Evolutionary conservation across 2,329 filamentous ascomycete genomes (phyloP), one percentile per base, ranked within the genome.

Genomic region (Aureobasidium sp.): DNA sequence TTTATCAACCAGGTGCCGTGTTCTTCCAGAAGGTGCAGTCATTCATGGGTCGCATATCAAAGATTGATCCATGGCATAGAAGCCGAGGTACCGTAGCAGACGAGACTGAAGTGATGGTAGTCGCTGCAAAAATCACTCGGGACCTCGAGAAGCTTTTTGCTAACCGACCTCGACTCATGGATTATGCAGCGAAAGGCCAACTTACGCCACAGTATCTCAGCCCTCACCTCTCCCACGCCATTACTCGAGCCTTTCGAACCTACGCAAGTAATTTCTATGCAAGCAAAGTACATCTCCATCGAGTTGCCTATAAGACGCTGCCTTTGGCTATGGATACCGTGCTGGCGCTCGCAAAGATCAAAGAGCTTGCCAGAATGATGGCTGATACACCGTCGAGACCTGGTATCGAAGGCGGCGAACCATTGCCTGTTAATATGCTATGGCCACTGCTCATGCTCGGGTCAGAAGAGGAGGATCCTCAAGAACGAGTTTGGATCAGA

Each of bases 1-100:
- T 84, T 2, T 83, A 82, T 64, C 78, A 82, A n/a, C 81, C 81
- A 0, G 81, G 81, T 0, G 78, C 83, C 22, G 72, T 81, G 2
- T 84, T 85, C 68, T 84, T 82, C 65, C 81, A 84, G 61, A 81
- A 83, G 64, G 80, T 84, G 0, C 82, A 82, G 67, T 81, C 78
- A 37, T 83, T 84, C 67, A 82, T 83, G 73, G 82, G 82, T 2
- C 76, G 80, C 5, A 83, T 84, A 52, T 81, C 81, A 7, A 77
- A 79, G 61, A 83, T 84, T 59, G 81, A 84, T 61, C 81, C 77
- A 0, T 84, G 81, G 79, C 81, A 84, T 67, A 77, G 82, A 12
- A 77, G 76, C 27, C 76, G 82, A 8, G 81, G 81, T 5, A 84
- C 81, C 0, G 82, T 84, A 11, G 77, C 82, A 55, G 82, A 84